A percentile compares a stretch with the other conserved stretches of the same genome.
Evolutionary conservation across 169 alveolate genomes (phyloP).

Genomic region (Cryptosporidium viatorum): DNA sequence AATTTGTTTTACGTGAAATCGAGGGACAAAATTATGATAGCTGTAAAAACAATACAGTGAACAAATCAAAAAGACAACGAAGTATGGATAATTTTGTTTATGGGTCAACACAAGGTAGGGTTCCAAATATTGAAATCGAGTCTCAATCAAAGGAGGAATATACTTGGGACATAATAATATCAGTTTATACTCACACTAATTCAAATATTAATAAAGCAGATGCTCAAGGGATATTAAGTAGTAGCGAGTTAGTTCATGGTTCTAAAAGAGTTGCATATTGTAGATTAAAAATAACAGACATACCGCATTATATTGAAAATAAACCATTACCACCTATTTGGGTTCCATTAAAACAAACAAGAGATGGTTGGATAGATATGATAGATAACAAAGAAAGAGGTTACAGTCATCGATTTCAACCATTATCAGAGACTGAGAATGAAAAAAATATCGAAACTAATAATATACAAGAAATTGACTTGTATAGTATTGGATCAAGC

Average conservation of each 20-base stretch:
- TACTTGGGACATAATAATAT: slow-evolving; percentile 68
- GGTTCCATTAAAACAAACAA: slow-evolving; percentile 85
- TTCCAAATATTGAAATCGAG: slow-evolving; percentile 63
- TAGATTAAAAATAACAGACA: slow-evolving; percentile 79
- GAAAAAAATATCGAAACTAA: slow-evolving; percentile 6
- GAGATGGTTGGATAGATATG: slow-evolving; percentile 81
- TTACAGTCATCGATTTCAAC: slow-evolving; percentile 6
- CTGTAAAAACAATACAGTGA: slow-evolving; percentile 7
- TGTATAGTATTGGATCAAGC: slow-evolving; percentile 68
- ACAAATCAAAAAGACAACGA: slow-evolving; percentile 31
- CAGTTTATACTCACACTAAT: slow-evolving; percentile 46
- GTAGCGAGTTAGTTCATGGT: slow-evolving; percentile 37
- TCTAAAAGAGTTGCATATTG: slow-evolving; percentile 81
- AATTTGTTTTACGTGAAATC: slow-evolving; percentile 79
- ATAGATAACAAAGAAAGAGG: slow-evolving; percentile 75
- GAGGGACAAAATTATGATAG: slow-evolving; percentile 31
- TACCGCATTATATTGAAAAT: slow-evolving; percentile 83
- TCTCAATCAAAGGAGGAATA: slow-evolving; percentile 62
- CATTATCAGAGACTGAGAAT: background rate
- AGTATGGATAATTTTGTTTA: slow-evolving; percentile 20
- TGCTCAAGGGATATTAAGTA: slow-evolving; percentile 24
- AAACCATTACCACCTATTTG: slow-evolving; percentile 85
- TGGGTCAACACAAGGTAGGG: slow-evolving; percentile 58
- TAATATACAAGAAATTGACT: slow-evolving; percentile 45
- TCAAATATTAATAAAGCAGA: background rate